phyloP scores from a whole-genome alignment of 371 early-diverging fungal genomes.

The Capillidium rhysosporum region DNA sequence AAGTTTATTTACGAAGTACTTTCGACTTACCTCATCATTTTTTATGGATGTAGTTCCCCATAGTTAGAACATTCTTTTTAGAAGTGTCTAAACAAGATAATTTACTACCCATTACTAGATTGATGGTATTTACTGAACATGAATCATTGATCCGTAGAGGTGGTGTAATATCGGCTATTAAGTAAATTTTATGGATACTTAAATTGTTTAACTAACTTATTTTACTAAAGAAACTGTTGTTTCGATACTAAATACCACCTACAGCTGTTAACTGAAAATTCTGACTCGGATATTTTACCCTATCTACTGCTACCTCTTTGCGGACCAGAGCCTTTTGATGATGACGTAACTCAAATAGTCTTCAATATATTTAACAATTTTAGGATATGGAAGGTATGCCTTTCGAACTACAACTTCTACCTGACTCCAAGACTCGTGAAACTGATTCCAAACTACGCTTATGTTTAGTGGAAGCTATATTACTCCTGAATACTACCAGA shows the following conservation, averaged over 20 bases:
- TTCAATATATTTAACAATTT: not conserved
- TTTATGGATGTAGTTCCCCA: constrained; percentile 19
- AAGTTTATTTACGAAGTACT: constrained; percentile 9
- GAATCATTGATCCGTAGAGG: constrained; percentile 63
- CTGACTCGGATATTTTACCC: constrained; percentile 57
- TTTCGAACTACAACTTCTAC: constrained; percentile 74
- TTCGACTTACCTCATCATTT: not conserved
- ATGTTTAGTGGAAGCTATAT: constrained; percentile 55
- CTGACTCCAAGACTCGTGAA: constrained; percentile 69
- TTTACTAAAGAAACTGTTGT: constrained; percentile 46
- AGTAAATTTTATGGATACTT: constrained; percentile 17
- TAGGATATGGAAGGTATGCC: constrained; percentile 86
- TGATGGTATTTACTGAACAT: constrained; percentile 73
- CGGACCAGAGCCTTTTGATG: constrained; percentile 77
- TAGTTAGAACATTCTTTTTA: constrained; percentile 54
- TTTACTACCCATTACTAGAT: constrained; percentile 52
- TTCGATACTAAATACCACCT: constrained; percentile 49
- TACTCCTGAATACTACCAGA: constrained; percentile 53
- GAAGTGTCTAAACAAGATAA: constrained; percentile 25
- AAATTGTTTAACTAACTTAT: not conserved
- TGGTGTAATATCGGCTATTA: constrained; percentile 66
- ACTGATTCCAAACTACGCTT: constrained; percentile 46
- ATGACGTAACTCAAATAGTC: constrained; percentile 26
- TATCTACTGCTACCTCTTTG: constrained; percentile 76
- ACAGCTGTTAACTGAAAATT: constrained; percentile 30